These are phyloP conservation scores for Pleurostoma richardsiae DNA, from an alignment of 2,329 filamentous ascomycete genomes.

Conservation along the genomic window DNA sequence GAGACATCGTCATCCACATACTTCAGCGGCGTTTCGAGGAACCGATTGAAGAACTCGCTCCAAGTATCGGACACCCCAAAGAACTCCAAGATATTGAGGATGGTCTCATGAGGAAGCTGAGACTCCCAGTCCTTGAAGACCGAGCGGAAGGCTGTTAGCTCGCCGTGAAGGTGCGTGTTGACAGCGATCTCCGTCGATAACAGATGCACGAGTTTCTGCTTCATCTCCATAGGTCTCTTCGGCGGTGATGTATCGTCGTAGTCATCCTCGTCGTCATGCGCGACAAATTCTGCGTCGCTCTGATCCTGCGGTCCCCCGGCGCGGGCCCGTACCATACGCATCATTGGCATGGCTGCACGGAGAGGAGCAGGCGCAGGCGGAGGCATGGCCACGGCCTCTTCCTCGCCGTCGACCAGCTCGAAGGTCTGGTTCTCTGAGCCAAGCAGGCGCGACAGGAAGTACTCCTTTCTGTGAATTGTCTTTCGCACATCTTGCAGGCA, in stretches of 20 bases:
- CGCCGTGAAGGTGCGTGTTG: slow-evolving; percentile 36
- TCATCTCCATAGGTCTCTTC: slow-evolving; percentile 40
- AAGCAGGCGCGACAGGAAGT: slow-evolving; percentile 50
- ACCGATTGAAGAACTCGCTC: slow-evolving; percentile 48
- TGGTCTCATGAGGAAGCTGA: slow-evolving; percentile 48
- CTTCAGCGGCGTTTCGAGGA: slow-evolving; percentile 46
- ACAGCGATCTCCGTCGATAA: slow-evolving; percentile 50
- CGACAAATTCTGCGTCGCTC: slow-evolving; percentile 28
- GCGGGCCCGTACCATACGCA: too few species aligned
- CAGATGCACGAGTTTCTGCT: slow-evolving; percentile 52
- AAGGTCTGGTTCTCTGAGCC: too few species aligned
- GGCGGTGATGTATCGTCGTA: slow-evolving; percentile 16
- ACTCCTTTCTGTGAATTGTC: slow-evolving; percentile 32
- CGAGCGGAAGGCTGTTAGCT: slow-evolving; percentile 49
- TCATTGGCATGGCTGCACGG: too few species aligned
- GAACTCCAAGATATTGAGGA: slow-evolving; percentile 47
- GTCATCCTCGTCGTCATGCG: slow-evolving; percentile 28
- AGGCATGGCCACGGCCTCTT: too few species aligned
- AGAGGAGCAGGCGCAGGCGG: too few species aligned
- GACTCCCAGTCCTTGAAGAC: slow-evolving; percentile 56
- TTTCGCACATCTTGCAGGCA: slow-evolving; percentile 25
- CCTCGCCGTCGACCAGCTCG: too few species aligned
- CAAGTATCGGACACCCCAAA: slow-evolving; percentile 47
- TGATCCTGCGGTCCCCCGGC: slow-evolving; percentile 23
- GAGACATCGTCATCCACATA: slow-evolving; percentile 44